Conservation (phyloP, 805 yeast species). For the Metschnikowia gelsemii region DNA sequence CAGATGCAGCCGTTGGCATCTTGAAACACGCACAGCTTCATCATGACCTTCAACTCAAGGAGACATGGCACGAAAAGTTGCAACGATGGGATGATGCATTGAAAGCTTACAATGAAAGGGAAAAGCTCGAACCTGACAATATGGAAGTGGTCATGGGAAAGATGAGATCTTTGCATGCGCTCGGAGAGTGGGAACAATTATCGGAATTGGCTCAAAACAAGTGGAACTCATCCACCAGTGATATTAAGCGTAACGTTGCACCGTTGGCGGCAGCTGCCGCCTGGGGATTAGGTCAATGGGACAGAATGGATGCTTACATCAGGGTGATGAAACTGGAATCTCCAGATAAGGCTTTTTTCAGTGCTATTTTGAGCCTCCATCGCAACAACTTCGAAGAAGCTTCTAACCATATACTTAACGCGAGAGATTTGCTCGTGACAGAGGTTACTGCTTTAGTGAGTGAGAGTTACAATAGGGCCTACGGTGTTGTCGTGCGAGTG, state of each 20-base stretch:
- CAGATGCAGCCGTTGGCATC: conserved; percentile 97
- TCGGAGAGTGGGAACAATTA: conserved; percentile 98
- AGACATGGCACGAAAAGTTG: conserved; percentile 95
- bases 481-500: conserved; percentile 92
- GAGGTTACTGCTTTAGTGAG: conserved; percentile 93
- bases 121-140: conserved; percentile 58
- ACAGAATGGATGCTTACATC: conserved; percentile 87
- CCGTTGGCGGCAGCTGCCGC: conserved; percentile 99
- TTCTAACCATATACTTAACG: conserved; percentile 69
- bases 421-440: conserved; percentile 86
- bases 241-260: conserved; percentile 79
- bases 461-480: conserved; percentile 95
- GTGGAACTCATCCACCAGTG: conserved; percentile 75
- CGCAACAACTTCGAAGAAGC: conserved; percentile 85
- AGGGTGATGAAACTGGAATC: conserved; percentile 87
- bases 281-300: conserved; percentile 98
- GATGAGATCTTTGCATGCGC: conserved; percentile 95
- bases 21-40: conserved; percentile 90
- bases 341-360: conserved; percentile 93
- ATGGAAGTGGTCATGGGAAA: conserved; percentile 95
- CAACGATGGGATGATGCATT: conserved; percentile 99
- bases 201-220: conserved; percentile 81
- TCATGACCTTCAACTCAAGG: conserved; percentile 87
- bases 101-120: conserved; percentile 82
- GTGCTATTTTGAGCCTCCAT: conserved; percentile 84